These are phyloP conservation scores for Lactarius tabidus DNA, from an alignment of 768 basidiomycete genomes.

Conservation along the genomic window DNA sequence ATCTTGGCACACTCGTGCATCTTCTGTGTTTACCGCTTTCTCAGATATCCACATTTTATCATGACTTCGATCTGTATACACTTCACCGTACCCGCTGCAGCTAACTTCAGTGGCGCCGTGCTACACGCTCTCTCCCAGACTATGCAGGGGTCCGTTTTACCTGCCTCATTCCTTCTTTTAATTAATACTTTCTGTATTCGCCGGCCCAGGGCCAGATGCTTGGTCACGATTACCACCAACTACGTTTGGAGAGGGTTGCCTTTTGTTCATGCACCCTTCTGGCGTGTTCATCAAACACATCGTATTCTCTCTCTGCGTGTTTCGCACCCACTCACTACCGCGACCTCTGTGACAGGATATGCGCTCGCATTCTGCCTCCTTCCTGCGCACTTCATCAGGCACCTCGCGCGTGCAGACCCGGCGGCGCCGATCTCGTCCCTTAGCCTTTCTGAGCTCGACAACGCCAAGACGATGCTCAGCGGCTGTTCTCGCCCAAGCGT, in stretches of 20 bases:
- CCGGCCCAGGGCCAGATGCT: conserved; percentile 67
- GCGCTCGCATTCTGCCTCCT: conserved; percentile 53
- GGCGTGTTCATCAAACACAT: conserved; percentile 59
- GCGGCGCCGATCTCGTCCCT: conserved; percentile 51
- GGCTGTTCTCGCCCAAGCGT: conserved; percentile 60
- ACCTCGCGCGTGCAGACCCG: conserved; percentile 48
- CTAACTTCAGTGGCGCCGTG: conserved; percentile 60
- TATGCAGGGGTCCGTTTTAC: conserved; percentile 59
- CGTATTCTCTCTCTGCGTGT: conserved; percentile 34
- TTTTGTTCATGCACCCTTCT: conserved; percentile 62
- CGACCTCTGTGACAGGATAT: conserved; percentile 63
- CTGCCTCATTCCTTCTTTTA: too few species aligned
- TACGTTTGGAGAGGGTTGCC: conserved; percentile 56
- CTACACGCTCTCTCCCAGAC: conserved; percentile 56
- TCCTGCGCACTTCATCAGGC: conserved; percentile 64
- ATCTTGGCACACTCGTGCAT: conserved; percentile 12
- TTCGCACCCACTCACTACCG: conserved; percentile 38
- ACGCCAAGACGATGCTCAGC: conserved; percentile 64
- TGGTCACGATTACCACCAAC: conserved; percentile 85
- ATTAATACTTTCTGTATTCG: not conserved
- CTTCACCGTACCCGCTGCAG: conserved; percentile 66
- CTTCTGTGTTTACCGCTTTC: conserved; percentile 46
- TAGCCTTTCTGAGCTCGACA: conserved; percentile 75
- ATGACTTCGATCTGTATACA: conserved; percentile 88
- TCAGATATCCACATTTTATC: conserved; percentile 61